Evolutionary conservation across 2,329 filamentous ascomycete genomes (phyloP), one percentile per base, ranked within the genome.

Genomic region (Cordyceps cateniannulata): DNA sequence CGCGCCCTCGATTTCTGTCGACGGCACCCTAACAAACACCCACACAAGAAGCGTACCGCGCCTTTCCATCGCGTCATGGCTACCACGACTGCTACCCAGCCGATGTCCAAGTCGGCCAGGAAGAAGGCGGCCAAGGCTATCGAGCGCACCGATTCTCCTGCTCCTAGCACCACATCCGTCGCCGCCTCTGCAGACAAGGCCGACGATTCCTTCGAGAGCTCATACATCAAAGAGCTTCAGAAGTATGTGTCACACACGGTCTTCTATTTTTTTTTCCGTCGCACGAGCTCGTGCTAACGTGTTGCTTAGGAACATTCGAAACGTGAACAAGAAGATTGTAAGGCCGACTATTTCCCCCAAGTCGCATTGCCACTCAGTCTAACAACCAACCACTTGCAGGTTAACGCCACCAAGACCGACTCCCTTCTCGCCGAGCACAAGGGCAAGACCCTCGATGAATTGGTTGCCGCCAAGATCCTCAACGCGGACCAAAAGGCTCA

Each of bases 311-410:
- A 91, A 85, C 75, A 90, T 97, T 69, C 92, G 93, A 71, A 96
- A 95, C 75, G 79, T 95, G 70, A 89, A 87, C 80, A 98, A 97
- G 84, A 97, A 97, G 79, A 87, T 98, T 69, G 91, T 96, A 77
- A 78, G 89, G 79, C 25, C 60, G n/a, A 5, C 38, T 47, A 32
- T 42, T 73, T 32, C 35, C 14, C 32, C 22, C 51, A 47, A 18
- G 27, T 50, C 48, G 25, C 27, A 8, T 20, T 50, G 35, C 48
- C 18, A 20, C 5, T 27, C 16, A 29, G 54, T 35, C 55, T 62
- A 54, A 62, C 49, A 5, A 42, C 35, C 49, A 5, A 42, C 35
- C n/a, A 16, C 40, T 27, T 44, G 14, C 63, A 91, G 87, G 79
- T 82, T 71, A 86, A 87, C 72, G 86, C 86, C 66, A 82, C 85